A percentile compares a stretch with the other conserved stretches of the same genome.
Conservation (phyloP, 179 eudicot species). For the Pouteria campechiana region DNA sequence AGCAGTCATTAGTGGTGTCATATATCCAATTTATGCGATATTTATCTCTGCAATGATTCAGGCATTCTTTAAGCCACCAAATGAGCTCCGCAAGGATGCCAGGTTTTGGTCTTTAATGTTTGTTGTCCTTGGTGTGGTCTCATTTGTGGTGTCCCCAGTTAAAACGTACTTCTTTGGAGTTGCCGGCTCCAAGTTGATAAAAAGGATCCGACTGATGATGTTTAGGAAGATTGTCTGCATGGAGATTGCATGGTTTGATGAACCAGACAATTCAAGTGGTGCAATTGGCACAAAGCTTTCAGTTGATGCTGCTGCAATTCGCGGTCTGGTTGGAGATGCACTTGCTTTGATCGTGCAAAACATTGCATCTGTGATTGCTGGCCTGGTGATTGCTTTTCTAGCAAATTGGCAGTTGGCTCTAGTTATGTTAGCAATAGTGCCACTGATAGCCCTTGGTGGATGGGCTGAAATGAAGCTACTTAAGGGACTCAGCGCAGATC, state of each 20-base stretch:
- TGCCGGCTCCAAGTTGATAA: slow-evolving; percentile 39
- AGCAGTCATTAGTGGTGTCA: slow-evolving; percentile 31
- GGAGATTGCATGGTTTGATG: slow-evolving; percentile 59
- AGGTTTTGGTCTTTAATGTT: slow-evolving; percentile 48
- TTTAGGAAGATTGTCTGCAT: slow-evolving; percentile 43
- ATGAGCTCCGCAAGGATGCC: slow-evolving; percentile 29
- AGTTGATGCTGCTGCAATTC: slow-evolving; percentile 12
- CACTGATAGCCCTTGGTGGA: slow-evolving; percentile 9
- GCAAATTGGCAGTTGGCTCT: slow-evolving; percentile 18
- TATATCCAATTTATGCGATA: slow-evolving; percentile 34
- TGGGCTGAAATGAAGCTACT: slow-evolving; percentile 10
- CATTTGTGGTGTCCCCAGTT: slow-evolving; percentile 22
- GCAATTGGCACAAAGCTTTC: slow-evolving; percentile 17
- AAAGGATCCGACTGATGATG: slow-evolving; percentile 36
- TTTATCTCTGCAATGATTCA: slow-evolving; percentile 32
- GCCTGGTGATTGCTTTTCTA: slow-evolving; percentile 11
- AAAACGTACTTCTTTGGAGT: slow-evolving; percentile 36
- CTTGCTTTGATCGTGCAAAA: slow-evolving; percentile 14
- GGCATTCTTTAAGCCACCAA: slow-evolving; percentile 30
- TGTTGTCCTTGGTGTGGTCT: slow-evolving; percentile 20
- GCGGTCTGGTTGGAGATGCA: slow-evolving; percentile 17
- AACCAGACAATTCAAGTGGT: slow-evolving; percentile 3
- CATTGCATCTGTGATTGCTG: slow-evolving; percentile 9
- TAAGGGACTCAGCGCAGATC: slow-evolving; percentile 12
- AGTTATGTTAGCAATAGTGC: slow-evolving; percentile 11